A percentile compares a stretch with the other conserved stretches of the same genome.
Evolutionary conservation across 2,329 filamentous ascomycete species (phyloP).

Genomic region (Penicillium sp.): DNA sequence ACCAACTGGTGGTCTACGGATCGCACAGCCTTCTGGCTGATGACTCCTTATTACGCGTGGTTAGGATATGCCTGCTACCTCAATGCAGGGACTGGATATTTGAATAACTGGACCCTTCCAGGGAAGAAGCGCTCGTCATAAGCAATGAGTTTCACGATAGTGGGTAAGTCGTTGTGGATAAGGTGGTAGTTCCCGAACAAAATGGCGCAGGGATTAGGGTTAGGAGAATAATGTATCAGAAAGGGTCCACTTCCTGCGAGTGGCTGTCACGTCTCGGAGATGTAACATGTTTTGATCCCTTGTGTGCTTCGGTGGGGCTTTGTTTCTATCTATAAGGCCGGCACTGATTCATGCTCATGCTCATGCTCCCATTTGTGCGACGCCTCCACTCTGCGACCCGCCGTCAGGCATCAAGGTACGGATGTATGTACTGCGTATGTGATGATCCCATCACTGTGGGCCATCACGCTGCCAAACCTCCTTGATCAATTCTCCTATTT

Average conservation of each 20-base stretch:
- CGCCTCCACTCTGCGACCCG: neutral
- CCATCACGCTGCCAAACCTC: constrained; percentile 6
- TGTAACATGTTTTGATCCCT: neutral
- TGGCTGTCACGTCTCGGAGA: neutral
- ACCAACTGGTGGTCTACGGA: constrained; percentile 74
- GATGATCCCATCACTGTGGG: constrained; percentile 10
- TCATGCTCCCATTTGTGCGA: neutral
- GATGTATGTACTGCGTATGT: neutral
- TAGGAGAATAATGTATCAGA: neutral
- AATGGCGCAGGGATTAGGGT: neutral
- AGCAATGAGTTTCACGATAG: neutral
- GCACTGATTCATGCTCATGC: neutral
- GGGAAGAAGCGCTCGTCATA: constrained; percentile 39
- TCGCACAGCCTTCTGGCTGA: constrained; percentile 62
- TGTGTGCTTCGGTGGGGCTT: neutral
- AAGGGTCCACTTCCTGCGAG: neutral
- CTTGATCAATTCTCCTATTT: neutral
- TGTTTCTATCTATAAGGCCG: neutral
- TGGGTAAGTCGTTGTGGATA: neutral
- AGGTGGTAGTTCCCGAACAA: neutral
- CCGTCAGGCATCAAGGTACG: neutral
- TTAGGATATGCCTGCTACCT: constrained; percentile 83
- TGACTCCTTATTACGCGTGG: constrained; percentile 82
- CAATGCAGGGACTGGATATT: constrained; percentile 60
- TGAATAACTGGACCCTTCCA: constrained; percentile 59